Conservation (phyloP, 192 early-diverging fungal species). For the Coemansia pectinata region DNA sequence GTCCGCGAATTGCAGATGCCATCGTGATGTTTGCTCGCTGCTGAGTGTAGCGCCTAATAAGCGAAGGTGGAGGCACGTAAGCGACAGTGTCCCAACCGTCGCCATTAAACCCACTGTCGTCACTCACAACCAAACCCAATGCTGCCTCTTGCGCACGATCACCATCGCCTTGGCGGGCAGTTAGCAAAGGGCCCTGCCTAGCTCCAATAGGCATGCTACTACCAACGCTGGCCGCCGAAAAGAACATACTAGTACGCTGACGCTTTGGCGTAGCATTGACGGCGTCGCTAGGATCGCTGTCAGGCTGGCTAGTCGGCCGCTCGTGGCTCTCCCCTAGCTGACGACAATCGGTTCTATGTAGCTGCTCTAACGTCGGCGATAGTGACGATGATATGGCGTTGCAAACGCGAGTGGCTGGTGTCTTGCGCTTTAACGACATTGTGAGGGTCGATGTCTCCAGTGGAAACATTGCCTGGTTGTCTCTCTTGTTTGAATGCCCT, state of each 20-base stretch:
- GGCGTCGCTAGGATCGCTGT: not conserved
- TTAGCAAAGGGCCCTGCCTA: not conserved
- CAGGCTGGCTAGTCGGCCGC: not conserved
- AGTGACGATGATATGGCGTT: not conserved
- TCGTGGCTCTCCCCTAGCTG: not conserved
- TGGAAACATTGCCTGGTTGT: constrained; percentile 11
- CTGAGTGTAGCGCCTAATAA: constrained; percentile 22
- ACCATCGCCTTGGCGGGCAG: not conserved
- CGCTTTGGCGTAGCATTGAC: constrained; percentile 24
- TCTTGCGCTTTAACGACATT: constrained; percentile 38
- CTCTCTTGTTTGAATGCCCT: not conserved
- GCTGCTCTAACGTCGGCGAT: not conserved
- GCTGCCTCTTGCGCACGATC: not conserved
- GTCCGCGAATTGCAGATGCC: not conserved
- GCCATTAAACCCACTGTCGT: not conserved
- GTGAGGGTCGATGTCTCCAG: constrained; percentile 32
- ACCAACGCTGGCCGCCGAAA: not conserved
- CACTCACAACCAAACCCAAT: not conserved
- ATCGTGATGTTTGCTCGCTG: not conserved
- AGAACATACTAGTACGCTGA: constrained; percentile 6
- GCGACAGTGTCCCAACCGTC: constrained; percentile 15
- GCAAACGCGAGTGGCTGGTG: not conserved
- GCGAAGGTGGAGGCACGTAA: constrained; percentile 37
- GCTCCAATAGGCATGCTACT: not conserved
- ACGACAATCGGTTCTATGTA: not conserved